Base-by-base conservation (phyloP, 2,329 filamentous ascomycete species). In the Cylindrodendrum hubeiense region DNA sequence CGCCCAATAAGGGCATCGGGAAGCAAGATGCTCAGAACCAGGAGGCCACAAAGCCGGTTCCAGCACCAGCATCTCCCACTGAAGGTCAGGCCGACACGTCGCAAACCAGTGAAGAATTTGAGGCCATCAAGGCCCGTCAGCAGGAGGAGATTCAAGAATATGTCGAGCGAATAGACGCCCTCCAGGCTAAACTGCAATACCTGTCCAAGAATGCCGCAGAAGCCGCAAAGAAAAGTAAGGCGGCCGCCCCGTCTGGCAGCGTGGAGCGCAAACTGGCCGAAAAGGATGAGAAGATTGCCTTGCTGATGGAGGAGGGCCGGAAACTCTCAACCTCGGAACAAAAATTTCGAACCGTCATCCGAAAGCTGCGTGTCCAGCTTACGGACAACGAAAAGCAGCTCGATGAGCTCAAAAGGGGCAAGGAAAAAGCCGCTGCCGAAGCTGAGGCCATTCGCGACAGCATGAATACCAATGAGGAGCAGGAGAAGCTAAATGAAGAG, bases 181-280 rank as follows among this genome's bases (percentile, higher is more conserved):
- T 99, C 2, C 93, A 98, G 78, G 90, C 94, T 7, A 98, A 99
- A 76, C 82, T 99, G 28, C 91, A 95, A 70, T 98, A 97, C 75
- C 83, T 99, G 13, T 91, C 95, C 3, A 91, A 91, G 66, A 92
- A 95, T 75, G 91, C 93, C 13, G 89, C 92, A 0, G 91, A 95
- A 33, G 85, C 91, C 0, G 93, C 96, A 1, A 91, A 90, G 74
- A 88, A 89, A 70, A 86, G 90, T 7, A 90, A 89, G 3, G 81
- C 86, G n/a, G 82, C 85, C 24, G 89, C 91, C 1, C 82, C 87
- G 2, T 76, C 87, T 0, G 91, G 91, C 6, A 93, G 90, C 60
- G 62, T 85, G 2, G 93, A 97, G 69, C 93, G 91, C 77, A 94
- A 93, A 75, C 79, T 98, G 15, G 92, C 93, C 1, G 94, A 97